Conservation (phyloP, 1,284 basidiomycete genomes). For the Apiotrichum laibachii region DNA sequence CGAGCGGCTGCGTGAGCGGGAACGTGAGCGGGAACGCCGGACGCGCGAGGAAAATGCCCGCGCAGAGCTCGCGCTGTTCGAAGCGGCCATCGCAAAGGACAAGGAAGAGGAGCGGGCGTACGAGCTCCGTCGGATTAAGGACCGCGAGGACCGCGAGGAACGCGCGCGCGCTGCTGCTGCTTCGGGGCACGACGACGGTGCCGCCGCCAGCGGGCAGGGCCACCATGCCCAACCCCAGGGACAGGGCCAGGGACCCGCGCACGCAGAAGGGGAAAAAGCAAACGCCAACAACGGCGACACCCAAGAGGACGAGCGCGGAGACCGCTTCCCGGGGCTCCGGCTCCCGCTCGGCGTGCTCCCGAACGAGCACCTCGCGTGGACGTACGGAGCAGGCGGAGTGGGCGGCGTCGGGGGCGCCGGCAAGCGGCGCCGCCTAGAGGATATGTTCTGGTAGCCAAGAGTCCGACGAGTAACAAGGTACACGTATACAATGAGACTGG, state of each 20-base stretch:
- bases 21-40: not conserved
- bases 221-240: not conserved
- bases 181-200: not conserved
- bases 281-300: not conserved
- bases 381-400: not conserved
- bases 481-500: no score
- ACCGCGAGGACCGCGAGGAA: not conserved
- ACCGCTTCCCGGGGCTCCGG: not conserved
- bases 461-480: no score
- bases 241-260: no score
- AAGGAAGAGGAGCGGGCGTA: not conserved
- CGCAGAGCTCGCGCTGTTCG: not conserved
- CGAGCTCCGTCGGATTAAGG: not conserved
- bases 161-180: not conserved
- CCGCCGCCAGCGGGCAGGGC: not conserved
- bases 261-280: no score
- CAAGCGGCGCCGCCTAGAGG: slow-evolving; percentile 1
- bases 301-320: not conserved
- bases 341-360: slow-evolving; percentile 3
- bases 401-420: not conserved
- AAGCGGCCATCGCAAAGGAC: not conserved
- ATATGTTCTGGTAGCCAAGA: slow-evolving; percentile 3
- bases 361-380: slow-evolving; percentile 7
- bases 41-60: not conserved
- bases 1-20: not conserved